Evolutionary conservation across 2,329 filamentous ascomycete species (phyloP), one percentile per base, ranked within the genome.

Genomic region (Aspergillus sp.): DNA sequence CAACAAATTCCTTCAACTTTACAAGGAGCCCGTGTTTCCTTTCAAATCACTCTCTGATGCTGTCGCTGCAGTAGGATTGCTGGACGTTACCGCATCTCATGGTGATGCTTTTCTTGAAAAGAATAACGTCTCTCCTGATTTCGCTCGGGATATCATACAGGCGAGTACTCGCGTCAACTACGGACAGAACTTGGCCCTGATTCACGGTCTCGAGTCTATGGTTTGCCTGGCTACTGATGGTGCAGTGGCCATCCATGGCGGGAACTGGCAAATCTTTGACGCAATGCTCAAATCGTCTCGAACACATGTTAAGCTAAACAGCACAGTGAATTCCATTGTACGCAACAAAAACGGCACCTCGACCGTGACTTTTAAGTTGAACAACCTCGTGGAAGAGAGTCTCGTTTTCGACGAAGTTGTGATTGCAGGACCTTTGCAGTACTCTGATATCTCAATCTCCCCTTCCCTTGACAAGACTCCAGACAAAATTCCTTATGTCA

Each of bases 211-310:
- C 1, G 89, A 94, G 58, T 82, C 90, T 1, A 89, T 96, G 85
- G 86, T 94, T 2, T 91, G 90, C 35, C 88, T 97, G 82, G 87
- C 90, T 2, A 86, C 90, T 0, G 85, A 91, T 41, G 90, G 89
- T 6, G 88, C 90, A 0, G 81, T 90, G 62, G 75, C 85, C 12
- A 78, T 97, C 1, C 67, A 79, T 10, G 90, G 90, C 6, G 93
- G 93, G 2, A 98, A 97, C 65, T 97, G 90, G 90, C 83, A 81
- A 56, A 95, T 98, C 43, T 98, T 98, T 60, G 77, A 84, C n/a
- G 71, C 76, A 36, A 94, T 96, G 86, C 71, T 91, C 1, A 73
- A 78, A 32, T 69, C 73, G 1, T 85, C 88, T 1, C 69, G 75
- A 3, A 82, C 86, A 0, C 66, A 72, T 0, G 52, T 90, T 5